Evolutionary conservation across 2,329 filamentous ascomycete genomes (phyloP).

Genomic region (Beauveria caledonica): DNA sequence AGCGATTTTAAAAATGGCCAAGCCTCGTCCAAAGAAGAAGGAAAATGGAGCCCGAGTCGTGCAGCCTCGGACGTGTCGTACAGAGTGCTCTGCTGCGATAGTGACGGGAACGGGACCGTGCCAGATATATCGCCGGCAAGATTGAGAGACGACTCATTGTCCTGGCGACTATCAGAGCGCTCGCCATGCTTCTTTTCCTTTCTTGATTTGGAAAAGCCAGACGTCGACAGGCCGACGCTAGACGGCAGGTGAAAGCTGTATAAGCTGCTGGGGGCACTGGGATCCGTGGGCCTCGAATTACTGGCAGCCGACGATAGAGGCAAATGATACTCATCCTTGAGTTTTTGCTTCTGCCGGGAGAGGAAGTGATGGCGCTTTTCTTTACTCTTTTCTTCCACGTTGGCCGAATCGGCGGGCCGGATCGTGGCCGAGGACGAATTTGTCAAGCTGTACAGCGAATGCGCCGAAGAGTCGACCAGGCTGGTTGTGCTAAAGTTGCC

Average conservation of each 20-base stretch:
- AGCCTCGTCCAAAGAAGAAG: constrained; percentile 68
- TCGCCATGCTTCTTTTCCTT: constrained; percentile 80
- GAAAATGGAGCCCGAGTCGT: constrained; percentile 53
- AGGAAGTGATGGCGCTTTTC: constrained; percentile 75
- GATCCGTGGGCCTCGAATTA: constrained; percentile 69
- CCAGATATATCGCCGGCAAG: constrained; percentile 43
- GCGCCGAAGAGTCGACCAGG: constrained; percentile 51
- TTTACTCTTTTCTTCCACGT: constrained; percentile 40
- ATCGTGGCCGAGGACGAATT: constrained; percentile 73
- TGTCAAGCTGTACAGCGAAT: constrained; percentile 63
- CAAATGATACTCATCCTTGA: constrained; percentile 65
- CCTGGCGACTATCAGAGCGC: constrained; percentile 43
- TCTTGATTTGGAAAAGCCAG: constrained; percentile 71
- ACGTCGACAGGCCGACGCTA: constrained; percentile 57
- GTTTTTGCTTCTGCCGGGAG: constrained; percentile 70
- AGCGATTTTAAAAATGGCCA: constrained; percentile 75
- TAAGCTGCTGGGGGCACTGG: constrained; percentile 63
- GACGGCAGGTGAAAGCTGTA: constrained; percentile 72
- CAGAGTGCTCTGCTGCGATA: constrained; percentile 34
- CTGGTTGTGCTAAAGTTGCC: constrained; percentile 65
- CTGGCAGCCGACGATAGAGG: constrained; percentile 68
- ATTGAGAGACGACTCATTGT: constrained; percentile 41
- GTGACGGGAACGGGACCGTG: constrained; percentile 42
- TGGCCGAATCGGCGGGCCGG: constrained; percentile 47
- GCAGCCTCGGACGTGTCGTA: constrained; percentile 48